phyloP scores from a whole-genome alignment of 2,329 filamentous ascomycete species.

The Xylaria sp. region DNA sequence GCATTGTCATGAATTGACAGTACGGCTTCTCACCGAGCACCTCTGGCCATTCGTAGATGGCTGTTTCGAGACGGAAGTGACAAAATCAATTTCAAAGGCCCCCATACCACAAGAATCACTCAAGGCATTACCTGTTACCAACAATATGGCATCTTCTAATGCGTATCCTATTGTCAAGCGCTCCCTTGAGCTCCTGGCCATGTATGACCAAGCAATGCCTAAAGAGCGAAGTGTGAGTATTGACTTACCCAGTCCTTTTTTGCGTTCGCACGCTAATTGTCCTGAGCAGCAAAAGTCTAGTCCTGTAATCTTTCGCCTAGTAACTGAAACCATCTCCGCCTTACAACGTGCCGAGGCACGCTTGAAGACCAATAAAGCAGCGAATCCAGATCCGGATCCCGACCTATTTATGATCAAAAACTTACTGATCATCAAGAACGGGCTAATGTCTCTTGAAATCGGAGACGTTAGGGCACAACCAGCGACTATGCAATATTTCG shows the following conservation, averaged over 20 bases:
- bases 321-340: slow-evolving; percentile 88
- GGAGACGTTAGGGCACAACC: slow-evolving; percentile 70
- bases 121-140: slow-evolving; percentile 61
- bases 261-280: slow-evolving; percentile 32
- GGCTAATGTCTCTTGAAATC: slow-evolving; percentile 95
- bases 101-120: slow-evolving; percentile 59
- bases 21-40: slow-evolving; percentile 65
- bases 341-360: slow-evolving; percentile 79
- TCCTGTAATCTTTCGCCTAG: slow-evolving; percentile 73
- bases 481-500: slow-evolving; percentile 69
- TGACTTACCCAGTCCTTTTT: background rate
- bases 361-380: slow-evolving; percentile 70
- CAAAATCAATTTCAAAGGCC: slow-evolving; percentile 64
- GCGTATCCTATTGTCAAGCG: slow-evolving; percentile 68
- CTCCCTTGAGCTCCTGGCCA: slow-evolving; percentile 67
- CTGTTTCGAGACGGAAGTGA: slow-evolving; percentile 66
- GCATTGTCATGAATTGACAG: slow-evolving; percentile 67
- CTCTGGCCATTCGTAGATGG: slow-evolving; percentile 68
- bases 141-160: slow-evolving; percentile 65
- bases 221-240: slow-evolving; percentile 69
- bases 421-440: slow-evolving; percentile 92
- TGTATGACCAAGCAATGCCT: slow-evolving; percentile 73
- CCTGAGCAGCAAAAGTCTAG: slow-evolving; percentile 62
- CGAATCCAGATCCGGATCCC: slow-evolving; percentile 71
- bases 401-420: slow-evolving; percentile 96